phyloP scores from a whole-genome alignment of 371 early-diverging fungal genomes.

The Mortierella sp. region DNA sequence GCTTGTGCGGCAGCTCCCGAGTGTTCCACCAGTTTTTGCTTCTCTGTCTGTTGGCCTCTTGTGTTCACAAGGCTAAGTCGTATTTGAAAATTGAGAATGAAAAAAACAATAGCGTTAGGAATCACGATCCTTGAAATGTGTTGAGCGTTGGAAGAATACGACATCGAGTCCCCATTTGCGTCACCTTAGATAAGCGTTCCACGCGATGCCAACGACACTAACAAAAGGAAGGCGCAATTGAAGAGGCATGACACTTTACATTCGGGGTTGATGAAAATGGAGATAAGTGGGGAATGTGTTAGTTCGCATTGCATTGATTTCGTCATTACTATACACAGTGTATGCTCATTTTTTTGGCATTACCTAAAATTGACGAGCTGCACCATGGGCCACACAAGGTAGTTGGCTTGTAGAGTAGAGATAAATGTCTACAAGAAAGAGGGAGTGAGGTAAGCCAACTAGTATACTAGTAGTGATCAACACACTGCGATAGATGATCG shows the following conservation, averaged over 20 bases:
- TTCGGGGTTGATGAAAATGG: not conserved
- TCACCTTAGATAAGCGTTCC: constrained; percentile 84
- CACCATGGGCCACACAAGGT: constrained; percentile 85
- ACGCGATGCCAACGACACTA: constrained; percentile 81
- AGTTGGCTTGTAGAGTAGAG: constrained; percentile 82
- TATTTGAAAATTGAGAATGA: not conserved
- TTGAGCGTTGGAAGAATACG: not conserved
- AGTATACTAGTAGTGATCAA: not conserved
- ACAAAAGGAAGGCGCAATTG: constrained; percentile 83
- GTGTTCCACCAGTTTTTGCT: not conserved
- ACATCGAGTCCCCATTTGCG: not conserved
- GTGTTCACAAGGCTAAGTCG: not conserved
- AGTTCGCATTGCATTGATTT: not conserved
- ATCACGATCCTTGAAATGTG: not conserved
- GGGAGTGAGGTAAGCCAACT: not conserved
- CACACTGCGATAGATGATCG: not conserved
- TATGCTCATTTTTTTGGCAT: not conserved
- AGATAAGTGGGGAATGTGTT: not conserved
- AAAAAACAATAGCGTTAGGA: not conserved
- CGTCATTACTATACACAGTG: not conserved
- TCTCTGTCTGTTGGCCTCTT: not conserved
- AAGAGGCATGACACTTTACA: constrained; percentile 71
- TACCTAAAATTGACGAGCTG: constrained; percentile 84
- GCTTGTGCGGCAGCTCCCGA: not conserved
- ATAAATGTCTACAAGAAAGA: constrained; percentile 52